Evolutionary conservation across 1,284 basidiomycete species (phyloP).

Genomic region (Puccinia novopanici): DNA sequence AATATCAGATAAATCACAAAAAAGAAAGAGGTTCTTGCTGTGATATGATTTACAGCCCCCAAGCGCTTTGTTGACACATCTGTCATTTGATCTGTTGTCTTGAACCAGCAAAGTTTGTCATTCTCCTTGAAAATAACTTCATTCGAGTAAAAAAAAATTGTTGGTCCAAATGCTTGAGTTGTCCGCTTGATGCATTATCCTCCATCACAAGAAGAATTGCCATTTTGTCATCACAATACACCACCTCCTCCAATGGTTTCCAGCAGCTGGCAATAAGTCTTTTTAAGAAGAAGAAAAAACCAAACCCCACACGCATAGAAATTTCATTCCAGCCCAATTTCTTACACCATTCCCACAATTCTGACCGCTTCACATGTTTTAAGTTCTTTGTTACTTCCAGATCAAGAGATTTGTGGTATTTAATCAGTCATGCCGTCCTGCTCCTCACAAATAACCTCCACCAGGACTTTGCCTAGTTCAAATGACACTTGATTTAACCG

Average conservation of each 20-base stretch:
- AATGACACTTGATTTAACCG: conserved; percentile 4
- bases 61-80: conserved; percentile 21
- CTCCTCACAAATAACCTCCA: too few relatives aligned
- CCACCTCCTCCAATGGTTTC: not conserved
- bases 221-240: not conserved
- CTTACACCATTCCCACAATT: not conserved
- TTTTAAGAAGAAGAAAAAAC: not conserved
- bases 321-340: not conserved
- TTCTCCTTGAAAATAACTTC: too few relatives aligned
- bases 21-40: not conserved
- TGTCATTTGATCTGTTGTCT: conserved; percentile 3
- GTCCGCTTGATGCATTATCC: too few relatives aligned
- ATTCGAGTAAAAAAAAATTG: too few relatives aligned
- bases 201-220: too few relatives aligned
- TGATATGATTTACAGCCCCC: not conserved
- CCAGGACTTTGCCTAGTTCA: not conserved
- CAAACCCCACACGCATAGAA: not conserved
- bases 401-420: not conserved
- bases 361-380: not conserved
- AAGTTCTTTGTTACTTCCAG: not conserved
- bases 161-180: too few relatives aligned
- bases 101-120: not conserved
- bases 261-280: not conserved
- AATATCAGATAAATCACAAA: too few relatives aligned
- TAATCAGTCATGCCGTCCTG: not conserved